A percentile compares a stretch with the other conserved stretches of the same genome.
phyloP scores from a whole-genome alignment of 2,329 filamentous ascomycete genomes.

The Beauveria medogensis region DNA sequence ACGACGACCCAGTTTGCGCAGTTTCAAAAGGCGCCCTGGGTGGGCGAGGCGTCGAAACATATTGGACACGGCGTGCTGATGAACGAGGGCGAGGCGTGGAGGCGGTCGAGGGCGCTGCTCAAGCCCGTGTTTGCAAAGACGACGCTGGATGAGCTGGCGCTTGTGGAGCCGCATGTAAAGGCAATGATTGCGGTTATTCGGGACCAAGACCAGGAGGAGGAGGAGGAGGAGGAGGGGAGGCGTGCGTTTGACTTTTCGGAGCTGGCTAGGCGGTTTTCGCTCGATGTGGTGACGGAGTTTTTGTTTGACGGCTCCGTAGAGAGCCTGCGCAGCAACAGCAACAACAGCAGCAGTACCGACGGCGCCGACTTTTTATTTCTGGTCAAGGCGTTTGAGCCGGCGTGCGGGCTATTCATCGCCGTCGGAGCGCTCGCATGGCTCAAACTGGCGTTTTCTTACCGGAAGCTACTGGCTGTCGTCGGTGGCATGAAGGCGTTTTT shows the following conservation, averaged over 20 bases:
- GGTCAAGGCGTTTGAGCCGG: conserved; percentile 7
- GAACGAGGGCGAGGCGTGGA: conserved; percentile 6
- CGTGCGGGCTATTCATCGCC: conserved; percentile 6
- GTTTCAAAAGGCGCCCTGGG: conserved; percentile 8
- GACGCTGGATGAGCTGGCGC: conserved; percentile 4
- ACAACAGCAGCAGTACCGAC: neutral
- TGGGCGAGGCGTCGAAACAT: conserved; percentile 9
- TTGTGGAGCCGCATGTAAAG: neutral
- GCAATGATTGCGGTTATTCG: neutral
- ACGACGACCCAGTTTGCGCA: conserved; percentile 4
- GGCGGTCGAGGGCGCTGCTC: neutral
- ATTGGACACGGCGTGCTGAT: conserved; percentile 9
- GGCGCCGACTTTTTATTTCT: neutral
- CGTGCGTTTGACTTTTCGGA: conserved; percentile 5
- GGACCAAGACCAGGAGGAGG: neutral
- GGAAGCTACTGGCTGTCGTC: neutral
- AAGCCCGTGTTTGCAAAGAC: conserved; percentile 5
- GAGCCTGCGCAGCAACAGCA: neutral
- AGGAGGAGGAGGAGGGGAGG: neutral
- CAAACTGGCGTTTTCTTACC: neutral
- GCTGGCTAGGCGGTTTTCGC: neutral
- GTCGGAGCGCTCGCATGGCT: conserved; percentile 5
- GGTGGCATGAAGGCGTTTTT: conserved; percentile 9
- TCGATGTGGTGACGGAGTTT: conserved; percentile 10
- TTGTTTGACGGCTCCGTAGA: conserved; percentile 5